Base-by-base conservation (phyloP, 495 filamentous ascomycete genomes). In the Penicillium tannophilum region DNA sequence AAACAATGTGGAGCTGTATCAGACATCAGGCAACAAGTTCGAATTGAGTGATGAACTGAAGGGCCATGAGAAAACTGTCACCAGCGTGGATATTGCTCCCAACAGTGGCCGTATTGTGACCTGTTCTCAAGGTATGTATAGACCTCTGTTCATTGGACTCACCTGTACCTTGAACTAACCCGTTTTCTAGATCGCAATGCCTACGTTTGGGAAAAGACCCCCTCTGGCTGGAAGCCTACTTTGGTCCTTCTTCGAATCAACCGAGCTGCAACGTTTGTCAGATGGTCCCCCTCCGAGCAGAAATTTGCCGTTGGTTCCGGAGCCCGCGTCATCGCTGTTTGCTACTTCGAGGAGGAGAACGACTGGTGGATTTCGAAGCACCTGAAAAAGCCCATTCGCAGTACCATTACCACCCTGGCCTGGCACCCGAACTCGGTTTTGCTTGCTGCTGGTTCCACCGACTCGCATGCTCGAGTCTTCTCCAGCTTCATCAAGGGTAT, bases 351-450 rank as follows among this genome's bases (percentile, higher is more conserved):
- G 67, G 89, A 94, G 68, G 95, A 98, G 75, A 97, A 98, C 71
- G 91, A 98, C 78, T 98, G 95, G 95, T 98, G 94, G 94, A 93
- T 98, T 7, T 97, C 92, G 36, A 98, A 98, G 80, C 94, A 98
- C 73, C 73, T 98, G 57, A 97, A 97, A 84, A 98, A 97, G 80
- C 94, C 95, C 6, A 94, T 98, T 65, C 90, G 94, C 52, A 93
- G 90, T 67, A 98, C 94, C 46, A 90, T 98, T 64, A 97, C 94
- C 43, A 90, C 90, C 2, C 84, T 98, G 19, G 88, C 85, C 45
- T 98, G 94, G 94, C 94, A 98, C 69, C 94, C 95, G 14, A 98
- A 98, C 78, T 93, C 89, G 2, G 95, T 98, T 2, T 85, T 98
- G 12, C 82, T 98, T 6, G 94, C 92, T 2, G 91, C 95, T 52